Percentiles rank a stretch among this genome's conserved stretches.
phyloP scores from a whole-genome alignment of 225 moss, liverwort and hornwort species.

The Polytrichum commune region DNA sequence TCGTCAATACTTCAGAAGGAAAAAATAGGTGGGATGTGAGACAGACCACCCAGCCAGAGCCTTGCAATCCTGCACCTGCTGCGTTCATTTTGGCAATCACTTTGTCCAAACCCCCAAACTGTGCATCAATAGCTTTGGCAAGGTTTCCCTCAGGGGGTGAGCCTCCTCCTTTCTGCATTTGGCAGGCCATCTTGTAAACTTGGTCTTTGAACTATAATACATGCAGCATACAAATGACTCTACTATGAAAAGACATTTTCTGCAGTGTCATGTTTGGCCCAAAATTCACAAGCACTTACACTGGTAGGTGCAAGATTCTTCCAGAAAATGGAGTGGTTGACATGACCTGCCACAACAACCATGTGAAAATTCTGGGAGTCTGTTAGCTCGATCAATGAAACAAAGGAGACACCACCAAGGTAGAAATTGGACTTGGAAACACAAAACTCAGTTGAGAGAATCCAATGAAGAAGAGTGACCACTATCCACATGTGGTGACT shows the following conservation, averaged over 20 bases:
- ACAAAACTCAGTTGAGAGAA: too few relatives aligned
- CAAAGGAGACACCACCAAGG: not conserved
- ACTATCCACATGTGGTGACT: too few relatives aligned
- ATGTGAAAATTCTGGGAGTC: not conserved
- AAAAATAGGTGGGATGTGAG: not conserved
- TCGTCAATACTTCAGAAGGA: not conserved
- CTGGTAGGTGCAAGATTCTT: constrained; percentile 78
- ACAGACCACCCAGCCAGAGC: constrained; percentile 99
- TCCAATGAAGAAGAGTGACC: too few relatives aligned
- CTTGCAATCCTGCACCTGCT: constrained; percentile 79
- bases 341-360: constrained; percentile 50
- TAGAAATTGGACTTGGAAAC: too few relatives aligned
- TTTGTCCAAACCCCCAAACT: constrained; percentile 76
- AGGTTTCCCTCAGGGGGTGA: constrained; percentile 70
- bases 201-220: too few relatives aligned
- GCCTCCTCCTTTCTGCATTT: constrained; percentile 77
- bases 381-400: not conserved
- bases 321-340: constrained; percentile 96
- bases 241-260: too few relatives aligned
- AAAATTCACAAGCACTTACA: constrained; percentile 33
- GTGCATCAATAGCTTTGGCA: constrained; percentile 69
- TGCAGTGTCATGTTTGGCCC: too few relatives aligned
- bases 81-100: constrained; percentile 62
- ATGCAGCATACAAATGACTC: too few relatives aligned
- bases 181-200: too few relatives aligned